Evolutionary conservation across 2,329 filamentous ascomycete species (phyloP), one percentile per base, ranked within the genome.

Genomic region (Neophaeococcomyces aloes): DNA sequence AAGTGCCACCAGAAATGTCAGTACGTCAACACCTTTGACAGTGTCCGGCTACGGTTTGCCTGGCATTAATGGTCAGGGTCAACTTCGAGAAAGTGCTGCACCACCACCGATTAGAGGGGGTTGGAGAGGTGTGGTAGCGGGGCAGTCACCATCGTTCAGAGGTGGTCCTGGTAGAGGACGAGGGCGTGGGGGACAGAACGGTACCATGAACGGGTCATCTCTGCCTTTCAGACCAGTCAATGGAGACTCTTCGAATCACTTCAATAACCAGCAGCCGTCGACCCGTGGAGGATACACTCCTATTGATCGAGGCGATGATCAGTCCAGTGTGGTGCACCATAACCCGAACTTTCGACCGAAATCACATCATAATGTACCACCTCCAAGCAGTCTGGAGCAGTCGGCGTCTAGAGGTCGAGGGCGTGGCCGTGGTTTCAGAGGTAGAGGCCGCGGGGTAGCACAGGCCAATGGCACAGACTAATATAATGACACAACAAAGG

Each of bases 21-120:
- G 47, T 77, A 83, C 39, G 75, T 68, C 41, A 58, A 70, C 57
- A 10, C 70, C 75, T 1, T 67, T 78, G 48, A 75, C 70, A 0
- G 67, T 73, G 8, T 65, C 68, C 29, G 69, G 69, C 11, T 79
- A 73, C 63, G 78, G 78, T 17, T 70, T 68, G 54, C 75, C 68
- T 14, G 72, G 70, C 25, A 70, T 75, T 11, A 74, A 75, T 47
- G 75, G 78, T 23, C 68, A 72, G 46, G 71, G 67, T 29, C 83
- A 89, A 60, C 63, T 78, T 48, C 67, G 67, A 48, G 69, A 74
- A 39, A 77, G 76, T 17, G 53, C 60, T 7, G 57, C 69, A n/a
- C 78, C 78, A 44, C 65, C 71, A 13, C 71, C 76, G n/a, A 63
- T 81, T 23, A 65, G 65, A 44, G 73, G 75, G 14, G 75, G 74